phyloP scores from a whole-genome alignment of 179 eudicot species.

The Beta macrorhiza region DNA sequence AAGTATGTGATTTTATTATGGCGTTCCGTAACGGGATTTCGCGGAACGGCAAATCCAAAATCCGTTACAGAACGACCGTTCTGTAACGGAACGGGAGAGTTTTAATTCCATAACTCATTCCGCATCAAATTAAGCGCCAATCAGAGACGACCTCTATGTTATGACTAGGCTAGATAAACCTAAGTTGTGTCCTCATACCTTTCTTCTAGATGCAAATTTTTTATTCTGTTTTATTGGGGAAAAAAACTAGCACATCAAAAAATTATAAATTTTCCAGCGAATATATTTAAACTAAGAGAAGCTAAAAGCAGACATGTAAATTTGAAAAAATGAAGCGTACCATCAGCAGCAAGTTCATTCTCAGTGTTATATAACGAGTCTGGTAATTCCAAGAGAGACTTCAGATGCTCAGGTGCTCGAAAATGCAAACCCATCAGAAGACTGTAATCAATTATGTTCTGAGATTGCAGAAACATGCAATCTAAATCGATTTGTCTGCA shows the following conservation, averaged over 20 bases:
- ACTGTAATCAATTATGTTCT: conserved; percentile 90
- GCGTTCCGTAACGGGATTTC: too few relatives aligned
- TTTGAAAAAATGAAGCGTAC: conserved; percentile 22
- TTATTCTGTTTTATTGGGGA: neutral
- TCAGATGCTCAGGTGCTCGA: conserved; percentile 90
- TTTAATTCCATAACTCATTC: too few relatives aligned
- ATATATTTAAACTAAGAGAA: conserved; percentile 4
- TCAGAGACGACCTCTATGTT: neutral
- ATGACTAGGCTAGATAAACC: neutral
- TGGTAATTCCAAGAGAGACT: conserved; percentile 52
- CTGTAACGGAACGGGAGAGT: too few relatives aligned
- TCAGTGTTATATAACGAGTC: conserved; percentile 37
- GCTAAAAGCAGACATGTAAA: conserved; percentile 14
- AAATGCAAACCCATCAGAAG: conserved; percentile 92
- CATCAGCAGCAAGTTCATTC: conserved; percentile 40
- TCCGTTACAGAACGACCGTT: too few relatives aligned
- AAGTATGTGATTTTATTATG: too few relatives aligned
- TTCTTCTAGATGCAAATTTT: neutral
- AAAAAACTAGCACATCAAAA: neutral
- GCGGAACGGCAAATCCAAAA: too few relatives aligned
- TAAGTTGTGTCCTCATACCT: neutral
- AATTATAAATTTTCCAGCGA: neutral
- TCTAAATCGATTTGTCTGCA: conserved; percentile 84
- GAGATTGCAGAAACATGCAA: conserved; percentile 79
- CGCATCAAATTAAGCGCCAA: neutral